Evolutionary conservation across 129 eudicot species (phyloP), one percentile per base, ranked within the genome.

Genomic region (Helichrysum umbraculigerum): DNA sequence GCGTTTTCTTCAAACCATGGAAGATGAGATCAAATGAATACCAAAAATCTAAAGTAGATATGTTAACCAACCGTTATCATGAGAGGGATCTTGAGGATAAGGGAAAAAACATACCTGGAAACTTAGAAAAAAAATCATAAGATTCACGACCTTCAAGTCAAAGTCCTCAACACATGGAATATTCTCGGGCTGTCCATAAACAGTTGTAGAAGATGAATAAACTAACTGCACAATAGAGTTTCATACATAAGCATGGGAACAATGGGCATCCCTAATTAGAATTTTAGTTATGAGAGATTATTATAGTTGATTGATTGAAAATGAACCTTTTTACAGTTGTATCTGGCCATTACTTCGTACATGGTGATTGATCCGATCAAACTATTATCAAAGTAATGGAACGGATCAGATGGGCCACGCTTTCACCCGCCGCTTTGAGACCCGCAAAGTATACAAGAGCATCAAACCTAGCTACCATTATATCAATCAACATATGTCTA

Each of bases 371-470:
- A 95, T 34, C 99, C 99, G 17, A 91, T 68, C 86, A 95, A 63
- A 72, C 91, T 95, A 79, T 95, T 95, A 73, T 91, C 97, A 66
- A 87, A 95, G 68, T 95, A 95, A 63, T 90, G 92, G 57, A 91
- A 86, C 3, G 99, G n/a, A n/a, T n/a, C n/a, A n/a, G 99, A 47
- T 86, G 41, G 41, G 85, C 87, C 74, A 91, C 92, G 76, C 99
- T 95, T 85, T 95, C 99, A 42, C 94, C 99, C 68, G 91, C 99
- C 58, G 97, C 97, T 82, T 95, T 95, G 28, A 85, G 89, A 25
- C 97, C 99, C 29, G 99, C 99, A 84, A 95, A 95, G 84, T 95
- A 97, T 52, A 95, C 78, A 35, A 95, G 97, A 66, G 97, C 99
- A 81, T 83, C 94, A 87, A 91, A 95, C 79, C 99, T 94, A 78